Conservation (phyloP, 1,284 basidiomycete genomes). For the Wallemia mellicola region DNA sequence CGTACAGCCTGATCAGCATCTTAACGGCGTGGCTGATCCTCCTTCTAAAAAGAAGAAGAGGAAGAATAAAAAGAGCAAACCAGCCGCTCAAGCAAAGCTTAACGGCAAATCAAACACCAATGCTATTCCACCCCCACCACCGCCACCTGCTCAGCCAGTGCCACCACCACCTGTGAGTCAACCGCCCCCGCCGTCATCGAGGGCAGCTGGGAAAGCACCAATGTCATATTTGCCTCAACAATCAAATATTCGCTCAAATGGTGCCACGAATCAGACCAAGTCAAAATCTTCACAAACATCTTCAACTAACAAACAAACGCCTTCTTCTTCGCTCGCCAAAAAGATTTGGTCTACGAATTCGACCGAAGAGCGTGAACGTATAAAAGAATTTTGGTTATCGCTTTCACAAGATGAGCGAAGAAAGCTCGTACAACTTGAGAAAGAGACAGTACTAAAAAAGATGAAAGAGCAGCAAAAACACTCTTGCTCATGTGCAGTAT, state of each 20-base stretch:
- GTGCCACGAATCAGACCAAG: constrained; percentile 2
- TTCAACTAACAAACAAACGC: constrained; percentile 8
- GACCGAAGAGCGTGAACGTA: constrained; percentile 72
- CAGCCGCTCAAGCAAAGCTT: background rate
- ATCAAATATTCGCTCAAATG: background rate
- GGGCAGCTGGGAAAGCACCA: constrained; percentile 13
- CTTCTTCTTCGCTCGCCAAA: constrained; percentile 18
- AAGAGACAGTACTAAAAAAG: constrained; percentile 81
- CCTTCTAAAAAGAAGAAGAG: constrained; percentile 3
- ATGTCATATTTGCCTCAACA: constrained; percentile 5
- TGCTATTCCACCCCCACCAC: constrained; percentile 6
- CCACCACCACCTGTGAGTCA: constrained; percentile 9
- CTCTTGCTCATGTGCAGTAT: constrained; percentile 80
- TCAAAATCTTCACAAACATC: constrained; percentile 2
- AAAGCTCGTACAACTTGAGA: constrained; percentile 78
- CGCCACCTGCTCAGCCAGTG: constrained; percentile 18
- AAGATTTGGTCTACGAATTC: constrained; percentile 73
- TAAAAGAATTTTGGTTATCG: constrained; percentile 88
- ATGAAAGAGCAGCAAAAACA: constrained; percentile 99
- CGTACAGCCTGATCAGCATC: constrained; percentile 28
- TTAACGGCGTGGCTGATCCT: constrained; percentile 20
- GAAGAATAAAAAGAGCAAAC: constrained; percentile 6
- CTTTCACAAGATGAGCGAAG: constrained; percentile 63
- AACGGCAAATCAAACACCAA: constrained; percentile 12
- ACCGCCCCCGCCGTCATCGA: constrained; percentile 5